Evolutionary conservation across 2,329 filamentous ascomycete species (phyloP), one percentile per base, ranked within the genome.

Genomic region (Acrocalymma vagum): DNA sequence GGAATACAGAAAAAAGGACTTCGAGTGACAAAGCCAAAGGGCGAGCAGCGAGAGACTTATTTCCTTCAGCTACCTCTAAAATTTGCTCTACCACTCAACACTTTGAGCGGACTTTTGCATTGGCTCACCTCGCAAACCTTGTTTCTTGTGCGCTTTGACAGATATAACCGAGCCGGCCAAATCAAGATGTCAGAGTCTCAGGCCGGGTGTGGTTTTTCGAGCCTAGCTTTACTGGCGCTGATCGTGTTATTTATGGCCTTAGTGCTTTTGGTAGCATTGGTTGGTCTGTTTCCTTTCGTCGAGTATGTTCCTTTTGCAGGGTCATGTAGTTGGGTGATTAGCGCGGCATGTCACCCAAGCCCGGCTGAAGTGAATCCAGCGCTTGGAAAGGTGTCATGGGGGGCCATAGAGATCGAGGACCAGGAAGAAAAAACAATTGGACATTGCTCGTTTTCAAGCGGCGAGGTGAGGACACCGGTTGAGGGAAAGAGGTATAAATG

Each of bases 281-380:
- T 76, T 24, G 88, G 87, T 70, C 90, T 90, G 0, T 86, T 86
- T 3, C 87, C 85, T 2, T 86, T 88, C 9, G 91, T 76, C 5
- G 86, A 87, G 14, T 90, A 77, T 52, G 91, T 90, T 43, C 88
- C 88, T 68, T 90, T 92, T 77, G 91, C 87, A 20, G 85, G 87
- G 49, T 91, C 75, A 71, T 87, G 85, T 15, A 92, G 51, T 42
- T 13, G 45, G 20, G 48, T 47, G 11, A 48, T 56, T 13, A 47
- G 42, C 26, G 50, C 55, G 5, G 53, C 53, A 1, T 55, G 53
- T 24, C 55, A 48, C 18, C 23, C 41, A n/a, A n/a, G n/a, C n/a
- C n/a, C n/a, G n/a, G n/a, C n/a, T n/a, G n/a, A n/a, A n/a, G n/a
- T n/a, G n/a, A n/a, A n/a, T n/a, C n/a, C n/a, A n/a, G n/a, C n/a